Evolutionary conservation across 768 basidiomycete genomes (phyloP), one percentile per base, ranked within the genome.

Genomic region (Coprinopsis marcescibilis): DNA sequence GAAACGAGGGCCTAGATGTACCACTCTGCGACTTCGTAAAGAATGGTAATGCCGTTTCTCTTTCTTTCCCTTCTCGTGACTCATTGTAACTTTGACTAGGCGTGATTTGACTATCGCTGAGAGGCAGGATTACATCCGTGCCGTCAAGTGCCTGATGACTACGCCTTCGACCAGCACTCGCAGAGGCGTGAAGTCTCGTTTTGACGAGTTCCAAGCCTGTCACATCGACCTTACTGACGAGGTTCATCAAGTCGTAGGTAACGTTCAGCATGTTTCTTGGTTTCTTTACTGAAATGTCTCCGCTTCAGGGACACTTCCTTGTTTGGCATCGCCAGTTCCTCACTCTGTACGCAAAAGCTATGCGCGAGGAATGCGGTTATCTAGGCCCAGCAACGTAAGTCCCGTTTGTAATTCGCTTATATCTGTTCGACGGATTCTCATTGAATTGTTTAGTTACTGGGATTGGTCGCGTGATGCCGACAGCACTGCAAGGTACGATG

Each of bases 321-420:
- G 52, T 59, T 4, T 63, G 59, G 59, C 61, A 63, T 30, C 49
- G 59, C 4, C 56, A 54, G 36, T 54, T 54, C 35, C 49, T 50
- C 6, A 52, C 51, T 15, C 34, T 56, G 12, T 63, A 59, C 34
- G 59, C 57, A 21, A 51, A 55, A 35, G 52, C 54, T 2, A 43
- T 63, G 17, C 44, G 59, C 8, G 47, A 56, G 1, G 58, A 60
- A 41, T 62, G 61, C 44, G 58, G 57, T 10, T 60, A 58, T 46
- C 53, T 23, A 17, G 58, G 58, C 27, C 58, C 61, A 1, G 53
- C 56, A 17, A 54, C 57, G 58, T 60, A 46, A 14, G 57, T 53
- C 19, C n/a, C 34, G 30, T 13, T n/a, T n/a, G n/a, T n/a, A n/a
- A n/a, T 24, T 29, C 21, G 3, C 14, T 10, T 27, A 17, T 43